Conservation (phyloP, 768 basidiomycete genomes). For the Pisolithus sp. region DNA sequence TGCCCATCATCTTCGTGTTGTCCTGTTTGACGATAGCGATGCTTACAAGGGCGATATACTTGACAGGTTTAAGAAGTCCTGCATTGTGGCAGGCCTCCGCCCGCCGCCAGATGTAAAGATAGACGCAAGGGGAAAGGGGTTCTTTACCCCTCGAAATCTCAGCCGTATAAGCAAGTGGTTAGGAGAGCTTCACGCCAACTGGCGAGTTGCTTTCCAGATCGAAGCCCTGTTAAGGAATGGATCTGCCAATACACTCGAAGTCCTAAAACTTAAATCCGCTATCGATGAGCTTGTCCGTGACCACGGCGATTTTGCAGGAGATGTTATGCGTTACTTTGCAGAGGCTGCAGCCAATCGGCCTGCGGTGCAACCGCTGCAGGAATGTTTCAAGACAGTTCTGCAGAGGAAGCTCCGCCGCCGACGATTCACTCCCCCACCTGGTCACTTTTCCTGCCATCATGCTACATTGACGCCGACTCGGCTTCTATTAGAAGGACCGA, state of each 20-base stretch:
- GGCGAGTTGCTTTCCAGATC: constrained; percentile 72
- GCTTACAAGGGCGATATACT: constrained; percentile 28
- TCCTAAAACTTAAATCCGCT: constrained; percentile 39
- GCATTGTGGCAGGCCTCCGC: constrained; percentile 42
- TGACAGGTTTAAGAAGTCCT: constrained; percentile 47
- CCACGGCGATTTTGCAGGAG: constrained; percentile 33
- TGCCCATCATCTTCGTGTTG: constrained; percentile 61
- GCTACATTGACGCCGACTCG: constrained; percentile 74
- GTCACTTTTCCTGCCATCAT: constrained; percentile 62
- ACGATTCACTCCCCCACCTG: constrained; percentile 21
- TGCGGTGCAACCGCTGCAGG: constrained; percentile 34
- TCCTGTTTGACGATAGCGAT: constrained; percentile 48
- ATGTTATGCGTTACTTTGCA: constrained; percentile 50
- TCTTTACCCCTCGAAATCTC: constrained; percentile 47
- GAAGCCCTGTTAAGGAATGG: constrained; percentile 63
- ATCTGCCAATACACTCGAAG: constrained; percentile 52
- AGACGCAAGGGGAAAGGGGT: constrained; percentile 41
- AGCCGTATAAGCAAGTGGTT: constrained; percentile 40
- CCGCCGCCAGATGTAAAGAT: constrained; percentile 33
- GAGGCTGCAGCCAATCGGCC: constrained; percentile 42
- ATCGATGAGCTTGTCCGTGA: constrained; percentile 37
- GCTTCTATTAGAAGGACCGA: constrained; percentile 71
- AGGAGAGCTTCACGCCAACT: constrained; percentile 31
- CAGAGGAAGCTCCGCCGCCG: constrained; percentile 11
- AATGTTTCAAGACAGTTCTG: constrained; percentile 41